Percentiles rank a stretch among this genome's conserved stretches.
Conservation (phyloP, 75 land plant species). For the Larix kaempferi region DNA sequence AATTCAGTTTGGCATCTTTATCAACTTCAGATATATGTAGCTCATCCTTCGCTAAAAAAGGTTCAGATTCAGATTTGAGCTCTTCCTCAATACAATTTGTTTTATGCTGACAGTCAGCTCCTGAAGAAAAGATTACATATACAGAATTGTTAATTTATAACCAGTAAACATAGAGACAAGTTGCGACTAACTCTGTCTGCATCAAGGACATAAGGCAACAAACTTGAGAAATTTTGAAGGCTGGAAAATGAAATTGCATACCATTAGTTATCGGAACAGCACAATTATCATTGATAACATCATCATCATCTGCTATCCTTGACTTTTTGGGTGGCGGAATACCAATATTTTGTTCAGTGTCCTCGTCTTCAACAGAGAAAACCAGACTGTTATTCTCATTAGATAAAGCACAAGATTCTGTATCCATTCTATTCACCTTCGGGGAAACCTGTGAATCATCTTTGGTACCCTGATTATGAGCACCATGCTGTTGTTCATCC, state of each 20-base stretch:
- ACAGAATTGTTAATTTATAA: not conserved
- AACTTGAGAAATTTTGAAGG: not conserved
- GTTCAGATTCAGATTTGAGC: slow-evolving; percentile 14
- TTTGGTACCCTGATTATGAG: not conserved
- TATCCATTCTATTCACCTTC: not conserved
- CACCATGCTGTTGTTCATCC: not conserved
- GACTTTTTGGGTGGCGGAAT: slow-evolving; percentile 46
- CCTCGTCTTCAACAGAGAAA: slow-evolving; percentile 8
- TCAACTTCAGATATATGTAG: slow-evolving; percentile 22
- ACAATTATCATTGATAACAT: not conserved
- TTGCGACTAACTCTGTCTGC: not conserved
- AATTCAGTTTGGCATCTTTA: slow-evolving; percentile 43
- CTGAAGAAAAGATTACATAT: not conserved
- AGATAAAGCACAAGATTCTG: slow-evolving; percentile 1
- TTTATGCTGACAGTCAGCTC: not conserved
- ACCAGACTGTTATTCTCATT: not conserved
- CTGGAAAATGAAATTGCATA: not conserved
- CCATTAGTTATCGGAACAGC: slow-evolving; percentile 3
- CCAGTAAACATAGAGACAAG: not conserved
- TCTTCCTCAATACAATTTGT: not conserved
- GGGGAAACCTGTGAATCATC: not conserved
- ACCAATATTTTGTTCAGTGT: slow-evolving; percentile 19
- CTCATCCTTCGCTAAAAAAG: not conserved
- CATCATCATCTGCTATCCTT: slow-evolving; percentile 29
- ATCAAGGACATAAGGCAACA: not conserved